Conservation (phyloP, 1,284 basidiomycete species). For the Malassezia dermatis region DNA sequence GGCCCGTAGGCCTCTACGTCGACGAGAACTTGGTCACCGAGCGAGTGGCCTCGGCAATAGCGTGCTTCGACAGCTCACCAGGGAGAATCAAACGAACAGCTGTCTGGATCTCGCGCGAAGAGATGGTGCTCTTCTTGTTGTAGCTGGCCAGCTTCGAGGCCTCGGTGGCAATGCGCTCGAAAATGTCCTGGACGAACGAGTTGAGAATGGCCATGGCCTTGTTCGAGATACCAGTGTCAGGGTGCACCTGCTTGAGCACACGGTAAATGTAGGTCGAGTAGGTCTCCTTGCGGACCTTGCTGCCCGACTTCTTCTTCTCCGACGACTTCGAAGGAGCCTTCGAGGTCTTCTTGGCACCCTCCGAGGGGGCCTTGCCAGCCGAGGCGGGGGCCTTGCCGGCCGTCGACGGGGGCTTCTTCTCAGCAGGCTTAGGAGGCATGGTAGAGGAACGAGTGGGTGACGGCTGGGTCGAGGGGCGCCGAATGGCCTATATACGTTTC, state of each 20-base stretch:
- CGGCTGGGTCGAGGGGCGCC: background rate
- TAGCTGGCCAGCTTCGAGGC: constrained; percentile 48
- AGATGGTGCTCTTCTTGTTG: constrained; percentile 49
- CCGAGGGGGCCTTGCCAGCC: constrained; percentile 51
- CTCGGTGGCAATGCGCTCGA: constrained; percentile 50
- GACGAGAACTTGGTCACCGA: constrained; percentile 55
- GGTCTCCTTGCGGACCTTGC: constrained; percentile 57
- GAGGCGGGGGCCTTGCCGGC: constrained; percentile 55
- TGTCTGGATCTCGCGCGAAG: constrained; percentile 49
- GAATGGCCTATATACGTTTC: constrained; percentile 21
- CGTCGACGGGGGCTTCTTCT: constrained; percentile 54
- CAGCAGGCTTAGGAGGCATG: constrained; percentile 46
- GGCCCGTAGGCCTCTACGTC: constrained; percentile 41
- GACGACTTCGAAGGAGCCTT: constrained; percentile 52
- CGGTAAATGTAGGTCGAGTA: constrained; percentile 49
- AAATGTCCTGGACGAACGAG: constrained; percentile 52
- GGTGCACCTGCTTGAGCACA: constrained; percentile 57
- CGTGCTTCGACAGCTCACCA: constrained; percentile 68
- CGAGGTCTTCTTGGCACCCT: constrained; percentile 56
- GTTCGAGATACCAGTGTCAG: constrained; percentile 51
- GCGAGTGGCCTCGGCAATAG: constrained; percentile 72
- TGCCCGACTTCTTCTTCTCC: constrained; percentile 57
- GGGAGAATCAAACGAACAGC: constrained; percentile 47
- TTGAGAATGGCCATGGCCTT: constrained; percentile 50
- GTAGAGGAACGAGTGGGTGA: constrained; percentile 15